Evolutionary conservation across 352 stramenopile genomes (phyloP).

Genomic region (Pythium aquatile): DNA sequence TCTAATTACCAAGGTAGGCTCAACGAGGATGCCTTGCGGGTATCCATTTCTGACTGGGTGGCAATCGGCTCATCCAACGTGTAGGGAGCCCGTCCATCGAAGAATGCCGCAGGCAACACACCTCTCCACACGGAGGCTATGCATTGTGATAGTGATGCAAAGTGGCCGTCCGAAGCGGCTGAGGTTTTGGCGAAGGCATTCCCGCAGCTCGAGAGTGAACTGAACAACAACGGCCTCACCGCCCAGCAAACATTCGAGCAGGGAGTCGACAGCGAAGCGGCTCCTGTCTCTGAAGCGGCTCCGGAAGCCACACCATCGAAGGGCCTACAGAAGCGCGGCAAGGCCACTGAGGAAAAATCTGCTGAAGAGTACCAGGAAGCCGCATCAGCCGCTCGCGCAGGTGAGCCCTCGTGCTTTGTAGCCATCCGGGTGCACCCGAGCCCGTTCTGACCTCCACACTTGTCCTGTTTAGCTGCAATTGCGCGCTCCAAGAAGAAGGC

Average conservation of each 20-base stretch:
- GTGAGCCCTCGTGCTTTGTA: slow-evolving; percentile 22
- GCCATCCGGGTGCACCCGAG: too few species aligned
- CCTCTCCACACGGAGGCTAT: slow-evolving; percentile 76
- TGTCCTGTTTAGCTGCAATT: slow-evolving; percentile 45
- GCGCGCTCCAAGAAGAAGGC: slow-evolving; percentile 70
- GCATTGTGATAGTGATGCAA: slow-evolving; percentile 54
- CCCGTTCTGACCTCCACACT: too few species aligned
- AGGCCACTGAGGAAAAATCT: slow-evolving; percentile 9
- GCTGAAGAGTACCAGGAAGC: slow-evolving; percentile 45
- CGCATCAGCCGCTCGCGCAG: slow-evolving; percentile 48
- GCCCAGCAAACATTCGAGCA: slow-evolving; percentile 65
- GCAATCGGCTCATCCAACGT: too few species aligned
- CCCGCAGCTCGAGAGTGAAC: slow-evolving; percentile 46
- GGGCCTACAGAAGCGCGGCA: slow-evolving; percentile 20
- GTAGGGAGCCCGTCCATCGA: slow-evolving; percentile 61
- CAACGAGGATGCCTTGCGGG: too few species aligned
- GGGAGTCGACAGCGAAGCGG: slow-evolving; percentile 56
- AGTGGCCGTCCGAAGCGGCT: slow-evolving; percentile 56
- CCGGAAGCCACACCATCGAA: slow-evolving; percentile 5
- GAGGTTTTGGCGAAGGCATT: slow-evolving; percentile 47
- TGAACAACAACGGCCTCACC: slow-evolving; percentile 58
- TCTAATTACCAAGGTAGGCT: slow-evolving; percentile 56
- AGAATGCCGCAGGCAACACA: slow-evolving; percentile 58
- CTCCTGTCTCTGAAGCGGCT: slow-evolving; percentile 24
- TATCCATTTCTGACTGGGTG: neutral